These are phyloP conservation scores for Salix purpurea DNA, from an alignment of 345 rosid species.

Conservation along the genomic window DNA sequence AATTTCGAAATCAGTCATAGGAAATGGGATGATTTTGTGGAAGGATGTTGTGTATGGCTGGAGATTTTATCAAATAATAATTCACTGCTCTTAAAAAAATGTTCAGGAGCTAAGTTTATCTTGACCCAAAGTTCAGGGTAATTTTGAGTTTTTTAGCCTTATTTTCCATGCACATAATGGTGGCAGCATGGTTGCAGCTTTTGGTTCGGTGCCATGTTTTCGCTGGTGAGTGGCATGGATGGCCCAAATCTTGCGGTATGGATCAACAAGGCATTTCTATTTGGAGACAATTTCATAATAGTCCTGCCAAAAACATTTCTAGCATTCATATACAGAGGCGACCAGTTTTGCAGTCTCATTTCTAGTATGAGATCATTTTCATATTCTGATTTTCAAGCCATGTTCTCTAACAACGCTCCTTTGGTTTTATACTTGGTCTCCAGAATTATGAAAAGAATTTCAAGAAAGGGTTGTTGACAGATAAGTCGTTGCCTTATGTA, in stretches of 20 bases:
- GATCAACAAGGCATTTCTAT: not conserved
- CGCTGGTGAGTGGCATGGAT: slow-evolving; percentile 78
- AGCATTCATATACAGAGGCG: not conserved
- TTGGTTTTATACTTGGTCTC: slow-evolving; percentile 47
- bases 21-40: not conserved
- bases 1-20: not conserved
- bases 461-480: slow-evolving; percentile 80
- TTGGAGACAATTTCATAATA: not conserved
- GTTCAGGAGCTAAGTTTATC: too few relatives aligned
- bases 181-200: slow-evolving; percentile 89
- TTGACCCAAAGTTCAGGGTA: not conserved
- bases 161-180: slow-evolving; percentile 35
- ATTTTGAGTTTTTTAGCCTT: not conserved
- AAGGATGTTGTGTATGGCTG: not conserved
- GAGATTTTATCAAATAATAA: not conserved
- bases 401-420: not conserved
- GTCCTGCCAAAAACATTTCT: not conserved
- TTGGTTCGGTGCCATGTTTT: slow-evolving; percentile 84
- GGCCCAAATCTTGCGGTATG: slow-evolving; percentile 48
- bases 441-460: slow-evolving; percentile 87
- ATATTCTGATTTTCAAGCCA: not conserved
- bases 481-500: slow-evolving; percentile 58
- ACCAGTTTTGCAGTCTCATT: not conserved
- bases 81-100: too few relatives aligned
- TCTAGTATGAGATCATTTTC: not conserved